These are phyloP conservation scores for Nothophytophthora sp. DNA, from an alignment of 352 stramenopile species.

Conservation along the genomic window DNA sequence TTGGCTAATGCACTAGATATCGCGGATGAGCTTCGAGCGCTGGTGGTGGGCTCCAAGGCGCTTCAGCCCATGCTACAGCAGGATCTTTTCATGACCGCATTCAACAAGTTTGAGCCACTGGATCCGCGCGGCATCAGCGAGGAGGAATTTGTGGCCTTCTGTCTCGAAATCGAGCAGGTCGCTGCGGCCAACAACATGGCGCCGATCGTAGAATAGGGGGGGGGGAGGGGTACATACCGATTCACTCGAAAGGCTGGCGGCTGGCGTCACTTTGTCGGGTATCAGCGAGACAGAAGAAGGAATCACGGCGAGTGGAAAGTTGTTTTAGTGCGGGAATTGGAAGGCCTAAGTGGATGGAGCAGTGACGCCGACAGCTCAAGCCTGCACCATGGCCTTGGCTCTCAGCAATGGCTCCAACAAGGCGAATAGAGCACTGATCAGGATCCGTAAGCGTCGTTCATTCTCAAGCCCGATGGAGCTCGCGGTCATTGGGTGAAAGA, in stretches of 20 bases:
- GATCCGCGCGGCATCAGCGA: slow-evolving; percentile 61
- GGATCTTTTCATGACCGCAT: slow-evolving; percentile 62
- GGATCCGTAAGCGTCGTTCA: slow-evolving; percentile 1
- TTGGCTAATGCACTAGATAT: neutral
- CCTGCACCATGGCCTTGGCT: slow-evolving; percentile 18
- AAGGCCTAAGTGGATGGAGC: too few relatives aligned
- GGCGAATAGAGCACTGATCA: slow-evolving; percentile 26
- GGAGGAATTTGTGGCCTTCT: slow-evolving; percentile 79
- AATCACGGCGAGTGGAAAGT: too few relatives aligned
- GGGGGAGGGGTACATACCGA: neutral
- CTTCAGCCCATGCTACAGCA: slow-evolving; percentile 65
- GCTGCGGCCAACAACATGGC: slow-evolving; percentile 29
- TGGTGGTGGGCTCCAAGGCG: slow-evolving; percentile 48
- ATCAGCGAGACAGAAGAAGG: too few relatives aligned
- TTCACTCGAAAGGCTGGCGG: neutral
- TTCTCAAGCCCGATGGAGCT: slow-evolving; percentile 9
- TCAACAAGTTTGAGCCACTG: slow-evolving; percentile 55
- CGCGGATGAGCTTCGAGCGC: slow-evolving; percentile 19
- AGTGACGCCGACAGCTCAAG: neutral
- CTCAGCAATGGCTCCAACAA: slow-evolving; percentile 27
- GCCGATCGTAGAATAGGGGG: neutral
- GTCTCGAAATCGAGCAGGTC: slow-evolving; percentile 57
- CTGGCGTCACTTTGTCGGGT: too few relatives aligned
- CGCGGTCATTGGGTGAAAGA: slow-evolving; percentile 31
- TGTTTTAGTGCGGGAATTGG: neutral